These are phyloP conservation scores for Claviceps africana DNA, from an alignment of 2,329 filamentous ascomycete species.

Conservation along the genomic window DNA sequence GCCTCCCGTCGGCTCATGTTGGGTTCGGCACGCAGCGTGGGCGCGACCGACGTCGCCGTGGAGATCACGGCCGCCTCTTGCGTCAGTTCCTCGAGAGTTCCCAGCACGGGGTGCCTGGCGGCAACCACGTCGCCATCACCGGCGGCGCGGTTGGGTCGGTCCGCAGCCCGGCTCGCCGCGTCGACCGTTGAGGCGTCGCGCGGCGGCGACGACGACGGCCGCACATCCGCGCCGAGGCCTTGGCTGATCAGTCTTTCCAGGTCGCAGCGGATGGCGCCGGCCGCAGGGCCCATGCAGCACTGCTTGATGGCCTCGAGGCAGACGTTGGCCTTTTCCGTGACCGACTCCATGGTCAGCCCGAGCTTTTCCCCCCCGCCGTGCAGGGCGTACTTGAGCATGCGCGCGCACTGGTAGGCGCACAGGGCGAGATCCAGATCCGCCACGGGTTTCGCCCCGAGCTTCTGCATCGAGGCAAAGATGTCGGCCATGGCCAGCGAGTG, in stretches of 20 bases:
- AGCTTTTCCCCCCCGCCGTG: constrained; percentile 30
- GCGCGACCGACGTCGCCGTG: neutral
- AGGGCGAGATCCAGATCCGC: constrained; percentile 41
- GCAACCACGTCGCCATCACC: constrained; percentile 7
- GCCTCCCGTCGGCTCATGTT: neutral
- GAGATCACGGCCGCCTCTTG: constrained; percentile 15
- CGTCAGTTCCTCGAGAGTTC: constrained; percentile 14
- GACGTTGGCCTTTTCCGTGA: constrained; percentile 34
- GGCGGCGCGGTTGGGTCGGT: neutral
- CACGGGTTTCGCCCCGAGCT: constrained; percentile 36
- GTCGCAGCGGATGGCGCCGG: constrained; percentile 31
- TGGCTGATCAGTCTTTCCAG: constrained; percentile 37
- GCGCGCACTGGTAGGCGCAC: constrained; percentile 41
- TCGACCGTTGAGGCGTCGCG: constrained; percentile 4
- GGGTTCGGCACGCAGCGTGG: neutral
- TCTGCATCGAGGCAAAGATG: constrained; percentile 38
- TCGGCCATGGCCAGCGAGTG: constrained; percentile 41
- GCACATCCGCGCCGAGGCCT: constrained; percentile 21
- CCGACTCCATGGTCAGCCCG: constrained; percentile 29
- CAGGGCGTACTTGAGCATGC: constrained; percentile 37
- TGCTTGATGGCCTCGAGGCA: constrained; percentile 37
- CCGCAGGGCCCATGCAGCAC: constrained; percentile 37
- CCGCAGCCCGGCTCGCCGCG: neutral
- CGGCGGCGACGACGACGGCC: constrained; percentile 7
- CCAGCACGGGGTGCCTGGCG: constrained; percentile 8